Evolutionary conservation across 306 rosid species (phyloP), one percentile per base, ranked within the genome.

Genomic region (Pterocarpus macrocarpus): DNA sequence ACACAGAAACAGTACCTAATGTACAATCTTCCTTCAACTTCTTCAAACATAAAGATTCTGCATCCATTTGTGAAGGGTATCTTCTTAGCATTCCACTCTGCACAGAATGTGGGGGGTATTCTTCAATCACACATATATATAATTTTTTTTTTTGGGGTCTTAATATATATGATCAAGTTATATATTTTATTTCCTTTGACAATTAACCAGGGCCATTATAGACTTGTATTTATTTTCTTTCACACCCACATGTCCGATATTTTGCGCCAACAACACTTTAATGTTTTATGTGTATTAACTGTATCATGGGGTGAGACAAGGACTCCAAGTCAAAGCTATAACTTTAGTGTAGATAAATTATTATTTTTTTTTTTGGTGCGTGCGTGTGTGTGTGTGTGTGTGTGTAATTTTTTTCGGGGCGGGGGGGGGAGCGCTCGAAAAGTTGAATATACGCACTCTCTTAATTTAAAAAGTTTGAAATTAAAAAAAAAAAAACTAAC

Each of bases 41-140:
- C 82, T 73, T 75, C 59, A 73, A 76, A 91, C 41, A 70, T 65
- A 70, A 89, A 86, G 82, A 84, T 80, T 78, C 87, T 82, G 80
- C 79, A 84, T 5, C 85, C 90, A 5, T 28, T 75, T 62, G 87
- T 61, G 81, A 80, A 91, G 72, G 91, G 91, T 61, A 91, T 69
- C 22, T 79, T 80, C 33, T 36, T 85, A 0, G 43, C 2, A 12
- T 81, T 66, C 91, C 92, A 89, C 80, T 30, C 92, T 91, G 85
- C 67, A 34, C n/a, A 67, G 28, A 47, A 52, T n/a, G 69, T 6
- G 11, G 22, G 17, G 0, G 59, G 0, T 53, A 77, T 65, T 77
- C 63, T 61, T 45, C 11, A 33, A 33, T 41, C 61, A 75, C 68
- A 13, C 7, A 22, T 22, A 22, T 22, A 22, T 22, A 39, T 39